Percentiles rank a stretch among this genome's conserved stretches.
Conservation (phyloP, 208 protist species). For the Acanthamoeba lenticulata region DNA sequence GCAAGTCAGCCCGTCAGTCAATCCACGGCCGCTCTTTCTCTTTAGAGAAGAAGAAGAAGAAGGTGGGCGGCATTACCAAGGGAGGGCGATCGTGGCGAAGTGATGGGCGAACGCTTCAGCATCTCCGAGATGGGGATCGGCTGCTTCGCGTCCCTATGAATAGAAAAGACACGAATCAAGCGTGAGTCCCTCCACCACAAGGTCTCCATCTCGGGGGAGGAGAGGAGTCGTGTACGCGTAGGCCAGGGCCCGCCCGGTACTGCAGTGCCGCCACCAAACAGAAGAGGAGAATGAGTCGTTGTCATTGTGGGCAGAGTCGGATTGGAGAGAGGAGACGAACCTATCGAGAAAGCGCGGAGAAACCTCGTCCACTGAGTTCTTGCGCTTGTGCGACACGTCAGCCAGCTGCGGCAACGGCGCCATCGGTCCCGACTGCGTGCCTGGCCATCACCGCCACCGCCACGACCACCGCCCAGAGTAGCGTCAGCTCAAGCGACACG, state of each 20-base stretch:
- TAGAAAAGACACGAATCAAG: background rate
- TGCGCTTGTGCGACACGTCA: slow-evolving; percentile 14
- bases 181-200: no score
- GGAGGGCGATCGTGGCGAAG: background rate
- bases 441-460: background rate
- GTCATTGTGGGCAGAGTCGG: no score
- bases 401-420: background rate
- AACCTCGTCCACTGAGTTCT: slow-evolving; percentile 6
- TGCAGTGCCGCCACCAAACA: no score
- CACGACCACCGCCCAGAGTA: no score
- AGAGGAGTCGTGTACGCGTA: background rate
- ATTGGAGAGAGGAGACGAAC: no score
- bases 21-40: no score
- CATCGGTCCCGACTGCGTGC: background rate
- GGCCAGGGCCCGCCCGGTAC: no score
- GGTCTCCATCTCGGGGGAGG: background rate
- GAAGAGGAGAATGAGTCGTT: no score
- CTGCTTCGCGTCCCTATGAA: background rate
- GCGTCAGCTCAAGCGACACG: no score
- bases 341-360: background rate
- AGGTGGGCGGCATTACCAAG: background rate
- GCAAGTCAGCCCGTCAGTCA: no score
- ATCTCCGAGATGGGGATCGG: slow-evolving; percentile 27
- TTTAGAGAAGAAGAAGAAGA: background rate
- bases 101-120: background rate